Evolutionary conservation across 2,329 filamentous ascomycete species (phyloP).

Genomic region (Penicillium psychrosexuale): DNA sequence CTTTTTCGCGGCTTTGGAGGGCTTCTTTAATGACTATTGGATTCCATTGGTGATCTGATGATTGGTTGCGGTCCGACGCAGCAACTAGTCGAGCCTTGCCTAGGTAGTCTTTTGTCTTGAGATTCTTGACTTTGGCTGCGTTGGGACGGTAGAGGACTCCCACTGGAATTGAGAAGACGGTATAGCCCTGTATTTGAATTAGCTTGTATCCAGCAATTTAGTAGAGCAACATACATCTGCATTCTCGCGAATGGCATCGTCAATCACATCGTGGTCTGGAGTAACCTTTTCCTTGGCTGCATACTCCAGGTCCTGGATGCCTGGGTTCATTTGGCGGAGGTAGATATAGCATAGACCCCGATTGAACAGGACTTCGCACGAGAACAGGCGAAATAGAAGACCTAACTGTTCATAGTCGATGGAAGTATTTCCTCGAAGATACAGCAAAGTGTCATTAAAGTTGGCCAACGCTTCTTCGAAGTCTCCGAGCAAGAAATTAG

Average conservation of each 20-base stretch:
- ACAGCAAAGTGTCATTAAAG: constrained; percentile 96
- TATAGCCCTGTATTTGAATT: constrained; percentile 68
- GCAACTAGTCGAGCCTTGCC: constrained; percentile 94
- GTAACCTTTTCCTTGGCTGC: constrained; percentile 96
- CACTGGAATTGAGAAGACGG: constrained; percentile 96
- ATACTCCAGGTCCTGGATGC: constrained; percentile 85
- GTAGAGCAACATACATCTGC: constrained; percentile 64
- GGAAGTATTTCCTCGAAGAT: constrained; percentile 90
- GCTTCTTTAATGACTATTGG: constrained; percentile 61
- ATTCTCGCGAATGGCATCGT: constrained; percentile 90
- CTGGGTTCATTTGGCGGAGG: constrained; percentile 82
- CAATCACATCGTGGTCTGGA: constrained; percentile 94
- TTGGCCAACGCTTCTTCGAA: constrained; percentile 97
- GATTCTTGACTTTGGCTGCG: constrained; percentile 95
- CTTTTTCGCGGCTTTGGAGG: constrained; percentile 76
- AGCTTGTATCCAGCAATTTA: not conserved
- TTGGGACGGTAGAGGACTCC: constrained; percentile 94
- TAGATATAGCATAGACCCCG: constrained; percentile 97
- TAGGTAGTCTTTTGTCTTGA: constrained; percentile 96
- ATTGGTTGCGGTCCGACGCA: constrained; percentile 69
- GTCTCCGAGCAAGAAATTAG: constrained; percentile 93
- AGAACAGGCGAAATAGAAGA: constrained; percentile 92
- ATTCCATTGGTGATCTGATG: constrained; percentile 73
- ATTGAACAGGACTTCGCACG: constrained; percentile 97
- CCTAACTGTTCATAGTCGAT: constrained; percentile 98